A percentile compares a stretch with the other conserved stretches of the same genome.
Conservation (phyloP, 257 asterid genomes). For the Pogostemon cablin region DNA sequence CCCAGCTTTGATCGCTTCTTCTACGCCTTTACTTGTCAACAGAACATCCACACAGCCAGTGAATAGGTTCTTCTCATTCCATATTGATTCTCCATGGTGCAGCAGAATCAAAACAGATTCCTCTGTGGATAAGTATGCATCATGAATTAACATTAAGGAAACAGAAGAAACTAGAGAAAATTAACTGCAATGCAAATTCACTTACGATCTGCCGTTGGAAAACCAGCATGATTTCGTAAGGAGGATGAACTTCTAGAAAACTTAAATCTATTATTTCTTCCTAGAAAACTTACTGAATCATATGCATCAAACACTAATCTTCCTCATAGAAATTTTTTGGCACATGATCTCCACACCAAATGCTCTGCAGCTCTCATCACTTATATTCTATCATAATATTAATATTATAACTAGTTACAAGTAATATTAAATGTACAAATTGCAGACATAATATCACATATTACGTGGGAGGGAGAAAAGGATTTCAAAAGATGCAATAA, state of each 20-base stretch:
- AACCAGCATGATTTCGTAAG: conserved; percentile 7
- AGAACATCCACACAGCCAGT: conserved; percentile 97
- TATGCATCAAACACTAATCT: no score
- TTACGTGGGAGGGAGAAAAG: no score
- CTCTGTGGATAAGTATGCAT: conserved; percentile 41
- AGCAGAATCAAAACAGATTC: conserved; percentile 76
- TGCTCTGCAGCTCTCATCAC: no score
- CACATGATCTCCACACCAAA: no score
- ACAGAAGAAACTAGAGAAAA: conserved; percentile 6
- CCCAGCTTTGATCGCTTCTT: conserved; percentile 93
- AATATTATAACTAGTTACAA: no score
- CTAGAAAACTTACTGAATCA: conserved; percentile 20
- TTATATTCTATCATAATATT: no score
- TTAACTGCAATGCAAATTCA: conserved; percentile 17
- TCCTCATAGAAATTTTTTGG: no score
- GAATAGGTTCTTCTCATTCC: conserved; percentile 93
- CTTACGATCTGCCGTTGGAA: conserved; percentile 51
- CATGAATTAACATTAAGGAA: conserved; percentile 7
- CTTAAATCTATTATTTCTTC: conserved; percentile 30
- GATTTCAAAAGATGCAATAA: conserved; percentile 59
- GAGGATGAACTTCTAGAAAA: conserved; percentile 33
- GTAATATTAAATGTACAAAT: no score
- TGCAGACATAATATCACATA: no score
- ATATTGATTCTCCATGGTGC: conserved; percentile 94
- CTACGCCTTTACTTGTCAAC: conserved; percentile 76